Conservation (phyloP, 306 rosid genomes). For the Vigna nakashimae region DNA sequence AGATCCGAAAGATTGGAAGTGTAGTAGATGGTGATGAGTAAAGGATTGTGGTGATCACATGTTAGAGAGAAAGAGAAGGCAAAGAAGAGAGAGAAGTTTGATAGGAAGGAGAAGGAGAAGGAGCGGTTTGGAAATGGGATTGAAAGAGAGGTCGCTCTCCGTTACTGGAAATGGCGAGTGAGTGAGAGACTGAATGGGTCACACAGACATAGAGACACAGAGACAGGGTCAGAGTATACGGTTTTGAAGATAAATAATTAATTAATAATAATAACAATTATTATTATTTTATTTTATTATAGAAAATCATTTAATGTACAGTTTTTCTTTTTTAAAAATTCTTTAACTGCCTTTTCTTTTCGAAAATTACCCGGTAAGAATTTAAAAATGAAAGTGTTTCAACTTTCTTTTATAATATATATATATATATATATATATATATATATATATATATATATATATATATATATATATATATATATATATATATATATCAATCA, state of each 20-base stretch:
- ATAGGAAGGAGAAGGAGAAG: neutral
- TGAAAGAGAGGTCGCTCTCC: slow-evolving; percentile 40
- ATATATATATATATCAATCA: too few species aligned
- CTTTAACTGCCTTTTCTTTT: too few species aligned
- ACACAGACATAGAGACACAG: slow-evolving; percentile 23
- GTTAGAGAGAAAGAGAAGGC: neutral
- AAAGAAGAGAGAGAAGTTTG: neutral
- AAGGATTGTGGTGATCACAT: neutral
- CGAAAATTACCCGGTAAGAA: too few species aligned
- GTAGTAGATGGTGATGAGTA: slow-evolving; percentile 1
- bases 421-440: too few species aligned
- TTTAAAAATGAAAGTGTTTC: too few species aligned
- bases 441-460: too few species aligned
- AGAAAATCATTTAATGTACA: neutral
- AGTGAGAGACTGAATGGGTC: slow-evolving; percentile 32
- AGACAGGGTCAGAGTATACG: slow-evolving; percentile 15
- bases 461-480: too few species aligned
- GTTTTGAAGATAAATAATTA: neutral
- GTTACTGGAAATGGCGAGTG: slow-evolving; percentile 31
- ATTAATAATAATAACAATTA: too few species aligned
- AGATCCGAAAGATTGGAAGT: slow-evolving; percentile 61
- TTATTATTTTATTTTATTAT: too few species aligned
- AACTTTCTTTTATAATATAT: too few species aligned
- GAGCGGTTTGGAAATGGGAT: slow-evolving; percentile 51
- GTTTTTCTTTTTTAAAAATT: too few species aligned